These are phyloP conservation scores for Chytriomyces sp. DNA, from an alignment of 192 early-diverging fungal species.

Conservation along the genomic window DNA sequence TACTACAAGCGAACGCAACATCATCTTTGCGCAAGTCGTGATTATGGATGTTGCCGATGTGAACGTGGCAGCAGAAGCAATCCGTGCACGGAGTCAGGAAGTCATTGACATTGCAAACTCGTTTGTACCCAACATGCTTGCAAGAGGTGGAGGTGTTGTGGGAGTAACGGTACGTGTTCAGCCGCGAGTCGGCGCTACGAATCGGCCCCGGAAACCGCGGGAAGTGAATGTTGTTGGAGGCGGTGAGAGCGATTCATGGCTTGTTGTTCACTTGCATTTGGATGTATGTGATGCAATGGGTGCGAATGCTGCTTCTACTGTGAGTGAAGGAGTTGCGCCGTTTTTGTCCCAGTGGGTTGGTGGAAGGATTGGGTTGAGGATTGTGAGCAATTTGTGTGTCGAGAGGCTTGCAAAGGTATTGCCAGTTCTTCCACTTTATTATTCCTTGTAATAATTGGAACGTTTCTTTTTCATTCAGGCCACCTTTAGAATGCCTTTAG, in stretches of 20 bases:
- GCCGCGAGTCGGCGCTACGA: constrained; percentile 29
- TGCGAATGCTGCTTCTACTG: constrained; percentile 72
- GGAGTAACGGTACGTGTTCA: constrained; percentile 59
- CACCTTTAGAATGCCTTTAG: constrained; percentile 66
- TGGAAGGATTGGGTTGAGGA: constrained; percentile 67
- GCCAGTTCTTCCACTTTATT: neutral
- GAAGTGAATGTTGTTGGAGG: constrained; percentile 7
- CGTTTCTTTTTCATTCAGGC: neutral
- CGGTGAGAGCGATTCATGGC: constrained; percentile 42
- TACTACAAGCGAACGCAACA: constrained; percentile 64
- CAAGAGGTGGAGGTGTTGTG: constrained; percentile 71
- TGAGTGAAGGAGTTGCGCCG: constrained; percentile 73
- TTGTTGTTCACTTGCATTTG: constrained; percentile 76
- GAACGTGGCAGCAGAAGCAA: neutral
- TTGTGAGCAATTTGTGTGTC: constrained; percentile 71
- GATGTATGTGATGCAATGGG: constrained; percentile 85
- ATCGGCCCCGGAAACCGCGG: constrained; percentile 18
- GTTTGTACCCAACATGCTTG: constrained; percentile 68
- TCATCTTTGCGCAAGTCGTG: constrained; percentile 66
- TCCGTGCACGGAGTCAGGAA: constrained; percentile 27
- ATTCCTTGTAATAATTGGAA: neutral
- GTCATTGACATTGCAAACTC: constrained; percentile 64
- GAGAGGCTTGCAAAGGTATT: constrained; percentile 65
- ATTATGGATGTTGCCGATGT: constrained; percentile 21
- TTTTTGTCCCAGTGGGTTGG: constrained; percentile 56